These are phyloP conservation scores for Pestalotiopsis sp. DNA, from an alignment of 2,329 filamentous ascomycete species.

Conservation along the genomic window DNA sequence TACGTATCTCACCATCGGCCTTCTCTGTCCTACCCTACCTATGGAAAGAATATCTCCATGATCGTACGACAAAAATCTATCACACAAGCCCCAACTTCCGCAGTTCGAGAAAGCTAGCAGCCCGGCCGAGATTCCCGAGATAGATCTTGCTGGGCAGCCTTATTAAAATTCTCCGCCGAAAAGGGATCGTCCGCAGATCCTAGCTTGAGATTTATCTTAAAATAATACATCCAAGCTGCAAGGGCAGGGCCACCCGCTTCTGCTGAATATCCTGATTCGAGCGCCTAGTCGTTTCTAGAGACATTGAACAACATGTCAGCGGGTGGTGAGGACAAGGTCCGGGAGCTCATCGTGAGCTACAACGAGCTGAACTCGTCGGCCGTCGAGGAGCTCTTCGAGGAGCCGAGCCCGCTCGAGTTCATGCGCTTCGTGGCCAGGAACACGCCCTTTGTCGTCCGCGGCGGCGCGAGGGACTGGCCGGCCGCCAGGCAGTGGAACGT, in stretches of 20 bases:
- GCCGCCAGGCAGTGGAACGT: slow-evolving; percentile 66
- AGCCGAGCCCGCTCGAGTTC: slow-evolving; percentile 77
- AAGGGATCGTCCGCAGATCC: neutral
- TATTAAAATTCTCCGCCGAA: neutral
- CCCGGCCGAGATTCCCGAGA: neutral
- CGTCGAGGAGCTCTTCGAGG: slow-evolving; percentile 63
- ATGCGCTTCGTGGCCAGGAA: slow-evolving; percentile 77
- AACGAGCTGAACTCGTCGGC: slow-evolving; percentile 68
- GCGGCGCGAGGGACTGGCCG: slow-evolving; percentile 64
- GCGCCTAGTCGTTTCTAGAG: neutral
- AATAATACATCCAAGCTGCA: neutral
- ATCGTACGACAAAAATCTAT: neutral
- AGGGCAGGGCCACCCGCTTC: neutral
- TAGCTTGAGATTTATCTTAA: neutral
- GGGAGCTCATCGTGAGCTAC: slow-evolving; percentile 67
- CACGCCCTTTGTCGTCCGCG: slow-evolving; percentile 72
- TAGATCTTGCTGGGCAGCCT: neutral
- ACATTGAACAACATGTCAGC: neutral
- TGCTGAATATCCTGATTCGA: neutral
- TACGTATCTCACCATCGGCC: neutral
- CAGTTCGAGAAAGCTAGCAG: neutral
- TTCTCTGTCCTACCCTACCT: neutral
- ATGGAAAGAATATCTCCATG: neutral
- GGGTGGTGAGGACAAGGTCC: slow-evolving; percentile 41
- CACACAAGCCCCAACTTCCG: neutral